Percentiles rank a stretch among this genome's conserved stretches.
Conservation (phyloP, 1,284 basidiomycete genomes). For the Bjerkandera adusta region DNA sequence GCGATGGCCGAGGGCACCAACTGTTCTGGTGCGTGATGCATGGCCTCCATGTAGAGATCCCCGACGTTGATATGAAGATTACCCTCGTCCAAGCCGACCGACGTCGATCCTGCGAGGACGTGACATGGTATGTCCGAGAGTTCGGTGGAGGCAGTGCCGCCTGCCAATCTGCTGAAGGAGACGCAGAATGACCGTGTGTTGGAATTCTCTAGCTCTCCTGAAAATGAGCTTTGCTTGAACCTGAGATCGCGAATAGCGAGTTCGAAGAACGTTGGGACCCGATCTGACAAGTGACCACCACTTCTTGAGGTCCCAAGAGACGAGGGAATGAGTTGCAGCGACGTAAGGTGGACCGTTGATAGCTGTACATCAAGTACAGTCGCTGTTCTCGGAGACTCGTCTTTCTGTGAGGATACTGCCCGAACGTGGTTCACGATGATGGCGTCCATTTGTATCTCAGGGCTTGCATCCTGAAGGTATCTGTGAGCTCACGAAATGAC, state of each 20-base stretch:
- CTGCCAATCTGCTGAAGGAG: constrained; percentile 1
- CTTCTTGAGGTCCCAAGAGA: not conserved
- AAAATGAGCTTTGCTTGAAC: too few species aligned
- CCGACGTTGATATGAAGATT: constrained; percentile 1
- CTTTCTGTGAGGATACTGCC: constrained; percentile 8
- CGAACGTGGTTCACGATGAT: constrained; percentile 25
- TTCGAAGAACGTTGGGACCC: too few species aligned
- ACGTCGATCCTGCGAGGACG: constrained; percentile 3
- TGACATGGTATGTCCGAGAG: constrained; percentile 4
- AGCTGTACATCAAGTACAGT: constrained; percentile 21
- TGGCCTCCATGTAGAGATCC: constrained; percentile 17
- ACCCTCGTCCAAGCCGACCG: not conserved
- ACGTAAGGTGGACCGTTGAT: constrained; percentile 16
- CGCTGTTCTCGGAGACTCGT: not conserved
- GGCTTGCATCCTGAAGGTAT: constrained; percentile 22
- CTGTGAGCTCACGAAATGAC: not conserved
- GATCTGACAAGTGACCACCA: too few species aligned
- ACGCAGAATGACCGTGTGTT: too few species aligned
- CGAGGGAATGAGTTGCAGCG: constrained; percentile 17
- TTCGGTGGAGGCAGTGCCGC: constrained; percentile 2
- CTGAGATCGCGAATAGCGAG: too few species aligned
- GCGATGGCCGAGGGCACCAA: constrained; percentile 14
- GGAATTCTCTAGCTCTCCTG: too few species aligned
- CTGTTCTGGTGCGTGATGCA: constrained; percentile 21
- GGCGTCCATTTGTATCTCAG: constrained; percentile 29